phyloP scores from a whole-genome alignment of 768 basidiomycete species.

The Boletus sp. region DNA sequence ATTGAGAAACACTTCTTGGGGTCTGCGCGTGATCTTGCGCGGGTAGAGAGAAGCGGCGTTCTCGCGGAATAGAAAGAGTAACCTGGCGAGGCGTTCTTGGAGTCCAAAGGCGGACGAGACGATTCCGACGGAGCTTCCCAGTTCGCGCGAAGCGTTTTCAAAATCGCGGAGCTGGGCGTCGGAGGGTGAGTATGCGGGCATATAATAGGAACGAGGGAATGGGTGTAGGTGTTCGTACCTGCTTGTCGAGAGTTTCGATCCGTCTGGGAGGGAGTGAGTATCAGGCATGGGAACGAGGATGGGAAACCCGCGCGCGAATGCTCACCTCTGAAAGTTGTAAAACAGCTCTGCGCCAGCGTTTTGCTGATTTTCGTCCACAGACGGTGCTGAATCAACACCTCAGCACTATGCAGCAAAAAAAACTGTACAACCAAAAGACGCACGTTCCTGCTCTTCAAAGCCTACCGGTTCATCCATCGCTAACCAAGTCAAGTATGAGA shows the following conservation, averaged over 20 bases:
- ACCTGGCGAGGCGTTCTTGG: slow-evolving; percentile 46
- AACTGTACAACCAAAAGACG: neutral
- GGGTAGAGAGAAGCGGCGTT: slow-evolving; percentile 54
- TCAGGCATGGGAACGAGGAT: neutral
- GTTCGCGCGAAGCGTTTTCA: slow-evolving; percentile 50
- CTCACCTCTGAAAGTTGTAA: slow-evolving; percentile 43
- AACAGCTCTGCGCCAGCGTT: slow-evolving; percentile 43
- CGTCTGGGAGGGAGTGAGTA: slow-evolving; percentile 27
- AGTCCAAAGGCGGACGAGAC: slow-evolving; percentile 49
- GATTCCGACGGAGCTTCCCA: slow-evolving; percentile 54
- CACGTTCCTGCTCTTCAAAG: slow-evolving; percentile 41
- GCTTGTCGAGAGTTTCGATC: slow-evolving; percentile 46
- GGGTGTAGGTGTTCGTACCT: slow-evolving; percentile 27
- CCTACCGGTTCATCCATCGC: slow-evolving; percentile 30
- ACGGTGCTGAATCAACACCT: slow-evolving; percentile 27
- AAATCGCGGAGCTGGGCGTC: slow-evolving; percentile 47
- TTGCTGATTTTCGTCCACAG: slow-evolving; percentile 47
- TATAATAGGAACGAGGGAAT: neutral
- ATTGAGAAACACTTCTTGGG: slow-evolving; percentile 34
- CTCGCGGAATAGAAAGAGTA: slow-evolving; percentile 49
- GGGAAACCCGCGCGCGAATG: neutral
- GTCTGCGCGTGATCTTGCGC: slow-evolving; percentile 38
- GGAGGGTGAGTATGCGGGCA: neutral
- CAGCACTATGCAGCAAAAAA: neutral
- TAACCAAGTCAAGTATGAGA: neutral